phyloP scores from a whole-genome alignment of 306 rosid species.

The Cicer pinnatifidum region DNA sequence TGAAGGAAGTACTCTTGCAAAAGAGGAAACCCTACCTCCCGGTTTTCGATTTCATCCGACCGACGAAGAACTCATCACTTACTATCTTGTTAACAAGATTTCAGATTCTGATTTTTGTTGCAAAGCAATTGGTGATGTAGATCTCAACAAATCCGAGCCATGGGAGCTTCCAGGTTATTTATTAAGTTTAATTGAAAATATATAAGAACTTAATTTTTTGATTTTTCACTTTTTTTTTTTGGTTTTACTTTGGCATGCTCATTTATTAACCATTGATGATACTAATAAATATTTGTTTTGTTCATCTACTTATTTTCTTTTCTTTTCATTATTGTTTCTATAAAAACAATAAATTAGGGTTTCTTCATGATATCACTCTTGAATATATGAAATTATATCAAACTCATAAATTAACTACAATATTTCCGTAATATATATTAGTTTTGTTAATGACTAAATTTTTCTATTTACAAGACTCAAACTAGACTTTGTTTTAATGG shows the following conservation, averaged over 20 bases:
- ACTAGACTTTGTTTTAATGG: too few relatives aligned
- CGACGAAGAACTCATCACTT: constrained; percentile 84
- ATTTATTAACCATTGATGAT: constrained; percentile 8
- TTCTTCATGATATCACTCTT: neutral
- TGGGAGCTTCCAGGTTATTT: constrained; percentile 90
- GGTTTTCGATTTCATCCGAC: constrained; percentile 61
- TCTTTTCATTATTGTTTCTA: neutral
- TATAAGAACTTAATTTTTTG: neutral
- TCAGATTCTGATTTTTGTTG: constrained; percentile 65
- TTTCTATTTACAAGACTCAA: too few relatives aligned
- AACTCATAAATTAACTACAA: too few relatives aligned
- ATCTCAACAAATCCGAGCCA: constrained; percentile 95
- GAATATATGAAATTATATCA: too few relatives aligned
- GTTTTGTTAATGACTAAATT: too few relatives aligned
- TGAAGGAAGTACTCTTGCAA: constrained; percentile 44
- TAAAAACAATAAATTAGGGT: constrained; percentile 37
- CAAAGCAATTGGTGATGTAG: constrained; percentile 87
- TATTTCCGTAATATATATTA: too few relatives aligned
- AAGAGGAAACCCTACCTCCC: constrained; percentile 68
- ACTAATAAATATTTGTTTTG: neutral
- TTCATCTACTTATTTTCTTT: constrained; percentile 13
- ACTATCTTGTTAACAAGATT: constrained; percentile 77
- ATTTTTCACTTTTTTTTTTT: neutral
- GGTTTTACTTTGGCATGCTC: neutral
- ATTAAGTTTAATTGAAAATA: neutral